Conservation (phyloP, 176 grass and related monocot genomes). For the Otatea glauca region DNA sequence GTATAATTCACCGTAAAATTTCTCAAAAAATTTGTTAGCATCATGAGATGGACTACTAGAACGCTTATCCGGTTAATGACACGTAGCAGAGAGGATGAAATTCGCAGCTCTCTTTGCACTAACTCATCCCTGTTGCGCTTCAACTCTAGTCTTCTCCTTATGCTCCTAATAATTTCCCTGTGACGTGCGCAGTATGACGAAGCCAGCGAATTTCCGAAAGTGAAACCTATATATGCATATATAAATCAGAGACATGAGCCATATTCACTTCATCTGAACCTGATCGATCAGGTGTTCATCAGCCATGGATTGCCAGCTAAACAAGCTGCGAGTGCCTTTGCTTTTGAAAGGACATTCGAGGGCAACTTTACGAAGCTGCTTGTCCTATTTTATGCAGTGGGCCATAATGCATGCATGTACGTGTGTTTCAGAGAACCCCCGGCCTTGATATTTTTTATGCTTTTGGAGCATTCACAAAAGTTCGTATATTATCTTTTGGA, state of each 20-base stretch:
- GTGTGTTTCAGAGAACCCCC: neutral
- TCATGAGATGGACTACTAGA: neutral
- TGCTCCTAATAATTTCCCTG: neutral
- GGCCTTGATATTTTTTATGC: neutral
- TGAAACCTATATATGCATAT: neutral
- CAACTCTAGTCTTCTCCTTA: neutral
- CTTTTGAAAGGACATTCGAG: constrained; percentile 12
- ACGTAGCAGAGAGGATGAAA: neutral
- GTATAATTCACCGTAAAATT: no score
- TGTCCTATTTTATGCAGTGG: neutral
- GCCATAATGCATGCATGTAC: neutral
- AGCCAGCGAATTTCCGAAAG: neutral
- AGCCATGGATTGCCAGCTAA: neutral
- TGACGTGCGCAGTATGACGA: neutral
- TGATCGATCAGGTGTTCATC: constrained; percentile 12
- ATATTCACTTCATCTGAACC: constrained; percentile 40
- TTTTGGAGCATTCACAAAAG: neutral
- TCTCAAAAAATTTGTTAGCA: no score
- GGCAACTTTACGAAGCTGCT: neutral
- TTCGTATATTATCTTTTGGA: neutral
- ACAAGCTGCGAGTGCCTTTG: neutral
- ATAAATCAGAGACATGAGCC: neutral
- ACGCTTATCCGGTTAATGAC: neutral
- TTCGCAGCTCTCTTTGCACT: neutral
- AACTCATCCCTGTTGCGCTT: neutral